Conservation (phyloP, 352 stramenopile genomes). For the Globisporangium recalcitrans region DNA sequence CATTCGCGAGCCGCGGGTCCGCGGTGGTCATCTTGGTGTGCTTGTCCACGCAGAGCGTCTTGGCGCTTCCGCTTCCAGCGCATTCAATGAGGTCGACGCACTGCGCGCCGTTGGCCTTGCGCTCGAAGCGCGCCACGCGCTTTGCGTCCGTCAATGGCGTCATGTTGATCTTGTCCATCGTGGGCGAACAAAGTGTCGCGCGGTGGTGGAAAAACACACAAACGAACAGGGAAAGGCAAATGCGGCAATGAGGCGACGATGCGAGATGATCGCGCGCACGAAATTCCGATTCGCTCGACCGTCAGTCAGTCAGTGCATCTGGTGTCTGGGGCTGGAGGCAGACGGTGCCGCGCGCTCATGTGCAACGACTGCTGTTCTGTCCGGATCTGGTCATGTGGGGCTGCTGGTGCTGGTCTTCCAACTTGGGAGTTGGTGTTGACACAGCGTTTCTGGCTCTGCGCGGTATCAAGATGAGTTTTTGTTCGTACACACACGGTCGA, state of each 20-base stretch:
- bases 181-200: not conserved
- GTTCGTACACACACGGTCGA: not conserved
- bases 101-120: conserved; percentile 28
- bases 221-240: not conserved
- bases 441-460: not conserved
- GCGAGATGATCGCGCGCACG: not conserved
- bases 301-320: not conserved
- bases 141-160: not conserved
- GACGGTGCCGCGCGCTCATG: not conserved
- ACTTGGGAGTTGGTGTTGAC: not conserved
- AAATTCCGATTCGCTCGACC: not conserved
- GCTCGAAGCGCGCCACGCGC: conserved; percentile 28
- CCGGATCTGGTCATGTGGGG: not conserved
- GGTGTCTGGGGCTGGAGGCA: not conserved
- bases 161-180: not conserved
- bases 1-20: conserved; percentile 19
- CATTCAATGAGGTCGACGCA: conserved; percentile 57
- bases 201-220: not conserved
- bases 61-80: conserved; percentile 1
- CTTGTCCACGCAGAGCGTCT: conserved; percentile 50
- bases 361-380: not conserved
- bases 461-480: not conserved
- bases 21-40: conserved; percentile 39
- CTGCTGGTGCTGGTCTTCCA: not conserved
- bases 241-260: not conserved